Percentiles rank a stretch among this genome's conserved stretches.
phyloP scores from a whole-genome alignment of 106 monocot genomes.

The Dendrobium nobile region DNA sequence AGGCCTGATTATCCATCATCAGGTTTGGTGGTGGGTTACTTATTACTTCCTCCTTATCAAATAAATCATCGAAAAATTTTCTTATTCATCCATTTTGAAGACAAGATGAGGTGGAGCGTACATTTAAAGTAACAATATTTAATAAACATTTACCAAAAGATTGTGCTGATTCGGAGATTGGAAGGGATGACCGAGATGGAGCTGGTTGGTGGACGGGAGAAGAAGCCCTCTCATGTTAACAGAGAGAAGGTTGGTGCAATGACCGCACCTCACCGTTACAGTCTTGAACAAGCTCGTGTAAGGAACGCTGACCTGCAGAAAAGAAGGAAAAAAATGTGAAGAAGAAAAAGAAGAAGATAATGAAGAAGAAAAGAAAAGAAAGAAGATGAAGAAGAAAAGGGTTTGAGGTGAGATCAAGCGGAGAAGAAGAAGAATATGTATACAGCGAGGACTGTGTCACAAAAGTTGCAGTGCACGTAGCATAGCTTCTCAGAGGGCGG shows the following conservation, averaged over 20 bases:
- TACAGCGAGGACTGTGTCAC: conserved; percentile 95
- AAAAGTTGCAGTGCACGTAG: conserved; percentile 99
- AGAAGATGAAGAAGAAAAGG: background rate
- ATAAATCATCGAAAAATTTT: background rate
- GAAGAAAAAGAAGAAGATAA: background rate
- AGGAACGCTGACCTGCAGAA: conserved; percentile 70
- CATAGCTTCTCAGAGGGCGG: conserved; percentile 86
- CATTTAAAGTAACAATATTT: background rate
- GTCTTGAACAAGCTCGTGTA: conserved; percentile 78
- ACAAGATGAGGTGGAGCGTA: background rate
- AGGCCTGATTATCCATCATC: conserved; percentile 15
- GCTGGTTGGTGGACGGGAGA: conserved; percentile 33
- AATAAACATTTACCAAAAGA: conserved; percentile 26
- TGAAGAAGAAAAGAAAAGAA: background rate
- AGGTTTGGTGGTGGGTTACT: conserved; percentile 17
- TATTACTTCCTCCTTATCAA: conserved; percentile 22
- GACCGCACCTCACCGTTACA: conserved; percentile 77
- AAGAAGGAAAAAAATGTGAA: background rate
- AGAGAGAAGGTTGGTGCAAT: conserved; percentile 74
- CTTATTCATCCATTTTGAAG: too few species aligned
- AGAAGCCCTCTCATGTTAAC: conserved; percentile 75
- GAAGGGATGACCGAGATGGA: conserved; percentile 29
- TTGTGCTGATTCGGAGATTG: conserved; percentile 24
- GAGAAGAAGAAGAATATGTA: background rate
- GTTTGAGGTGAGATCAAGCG: too few species aligned